Conservation (phyloP, 495 filamentous ascomycete genomes). For the Saxophila tyrrhenica region DNA sequence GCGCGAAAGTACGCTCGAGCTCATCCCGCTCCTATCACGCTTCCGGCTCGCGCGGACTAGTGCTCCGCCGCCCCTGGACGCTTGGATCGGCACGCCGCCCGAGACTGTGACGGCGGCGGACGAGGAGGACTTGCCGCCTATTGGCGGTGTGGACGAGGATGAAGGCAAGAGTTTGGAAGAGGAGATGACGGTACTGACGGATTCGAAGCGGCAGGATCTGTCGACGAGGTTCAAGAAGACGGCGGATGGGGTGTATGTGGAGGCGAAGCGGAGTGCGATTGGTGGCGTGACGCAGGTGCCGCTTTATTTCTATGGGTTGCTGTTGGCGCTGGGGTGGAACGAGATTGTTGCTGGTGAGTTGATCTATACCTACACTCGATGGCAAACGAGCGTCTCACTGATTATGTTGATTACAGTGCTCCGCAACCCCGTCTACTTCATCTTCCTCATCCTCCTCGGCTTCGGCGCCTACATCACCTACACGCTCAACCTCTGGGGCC, state of each 20-base stretch:
- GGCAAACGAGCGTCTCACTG: background rate
- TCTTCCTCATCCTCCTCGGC: constrained; percentile 66
- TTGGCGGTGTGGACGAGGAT: constrained; percentile 83
- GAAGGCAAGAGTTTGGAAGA: constrained; percentile 88
- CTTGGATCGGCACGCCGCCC: constrained; percentile 75
- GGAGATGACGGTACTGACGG: constrained; percentile 86
- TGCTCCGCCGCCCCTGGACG: constrained; percentile 64
- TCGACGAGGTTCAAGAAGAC: constrained; percentile 94
- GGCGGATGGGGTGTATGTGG: constrained; percentile 92
- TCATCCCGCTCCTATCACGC: constrained; percentile 81
- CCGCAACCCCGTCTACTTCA: constrained; percentile 84
- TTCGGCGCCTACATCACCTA: constrained; percentile 78
- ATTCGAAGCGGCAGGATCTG: constrained; percentile 78
- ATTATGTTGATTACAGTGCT: constrained; percentile 50
- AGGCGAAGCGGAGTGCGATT: constrained; percentile 92
- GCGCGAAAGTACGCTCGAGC: constrained; percentile 74
- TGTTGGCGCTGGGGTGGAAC: constrained; percentile 92
- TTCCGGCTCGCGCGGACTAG: constrained; percentile 62
- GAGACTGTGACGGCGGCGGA: constrained; percentile 63
- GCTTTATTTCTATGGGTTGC: constrained; percentile 80
- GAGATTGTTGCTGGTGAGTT: constrained; percentile 80
- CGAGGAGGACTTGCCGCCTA: constrained; percentile 77
- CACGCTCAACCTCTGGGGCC: constrained; percentile 86
- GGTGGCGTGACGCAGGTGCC: constrained; percentile 92
- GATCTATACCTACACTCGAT: background rate